A percentile compares a stretch with the other conserved stretches of the same genome.
phyloP scores from a whole-genome alignment of 2,329 filamentous ascomycete species.

The Aspergillus sp. region DNA sequence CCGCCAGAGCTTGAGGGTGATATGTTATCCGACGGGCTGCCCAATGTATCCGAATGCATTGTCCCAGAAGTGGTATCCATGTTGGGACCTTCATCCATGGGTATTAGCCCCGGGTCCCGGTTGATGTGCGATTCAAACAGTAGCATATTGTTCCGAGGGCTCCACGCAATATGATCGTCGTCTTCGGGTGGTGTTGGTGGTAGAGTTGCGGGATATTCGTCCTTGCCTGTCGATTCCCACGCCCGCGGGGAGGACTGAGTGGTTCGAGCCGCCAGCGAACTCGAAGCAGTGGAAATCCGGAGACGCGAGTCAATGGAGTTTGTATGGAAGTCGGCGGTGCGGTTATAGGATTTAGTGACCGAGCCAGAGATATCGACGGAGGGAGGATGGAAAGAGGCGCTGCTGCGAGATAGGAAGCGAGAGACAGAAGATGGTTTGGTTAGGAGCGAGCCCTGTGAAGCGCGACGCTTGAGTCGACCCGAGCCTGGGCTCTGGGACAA shows the following conservation, averaged over 20 bases:
- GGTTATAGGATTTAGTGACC: slow-evolving; percentile 23
- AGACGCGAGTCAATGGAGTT: slow-evolving; percentile 30
- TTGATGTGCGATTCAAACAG: slow-evolving; percentile 30
- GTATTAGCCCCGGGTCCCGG: slow-evolving; percentile 25
- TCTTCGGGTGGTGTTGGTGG: slow-evolving; percentile 46
- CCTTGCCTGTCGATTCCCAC: slow-evolving; percentile 25
- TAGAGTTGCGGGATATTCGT: slow-evolving; percentile 35
- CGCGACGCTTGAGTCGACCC: slow-evolving; percentile 33
- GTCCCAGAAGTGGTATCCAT: slow-evolving; percentile 28
- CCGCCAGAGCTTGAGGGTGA: slow-evolving; percentile 31
- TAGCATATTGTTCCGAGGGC: slow-evolving; percentile 31
- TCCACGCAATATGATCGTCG: slow-evolving; percentile 40
- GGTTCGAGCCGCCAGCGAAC: slow-evolving; percentile 25
- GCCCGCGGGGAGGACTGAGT: slow-evolving; percentile 35
- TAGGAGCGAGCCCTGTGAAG: slow-evolving; percentile 37
- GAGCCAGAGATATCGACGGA: slow-evolving; percentile 53
- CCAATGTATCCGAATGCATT: slow-evolving; percentile 28
- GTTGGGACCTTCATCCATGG: slow-evolving; percentile 30
- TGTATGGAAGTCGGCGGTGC: slow-evolving; percentile 26
- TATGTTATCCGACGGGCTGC: slow-evolving; percentile 32
- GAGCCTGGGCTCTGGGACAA: slow-evolving; percentile 18
- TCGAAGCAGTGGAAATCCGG: slow-evolving; percentile 33
- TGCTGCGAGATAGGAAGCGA: slow-evolving; percentile 37
- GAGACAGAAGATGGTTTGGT: slow-evolving; percentile 36
- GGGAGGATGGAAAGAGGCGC: slow-evolving; percentile 49